Percentiles rank a stretch among this genome's conserved stretches.
phyloP scores from a whole-genome alignment of 208 protist species.

The Endotrypanum monterogeii region DNA sequence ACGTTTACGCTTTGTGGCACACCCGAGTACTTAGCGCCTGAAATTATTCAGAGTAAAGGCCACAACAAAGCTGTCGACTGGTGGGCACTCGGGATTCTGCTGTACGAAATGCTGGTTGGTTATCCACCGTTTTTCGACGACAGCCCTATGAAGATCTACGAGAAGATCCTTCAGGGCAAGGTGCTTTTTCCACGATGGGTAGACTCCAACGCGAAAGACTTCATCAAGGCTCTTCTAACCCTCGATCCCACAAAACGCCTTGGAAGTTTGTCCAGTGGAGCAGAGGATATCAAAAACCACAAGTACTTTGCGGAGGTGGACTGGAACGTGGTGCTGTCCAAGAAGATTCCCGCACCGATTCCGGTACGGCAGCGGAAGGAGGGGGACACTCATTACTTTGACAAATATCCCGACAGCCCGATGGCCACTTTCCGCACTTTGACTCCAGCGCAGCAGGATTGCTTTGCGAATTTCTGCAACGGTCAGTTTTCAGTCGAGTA shows the following conservation, averaged over 20 bases:
- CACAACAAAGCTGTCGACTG: conserved; percentile 87
- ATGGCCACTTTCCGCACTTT: conserved; percentile 71
- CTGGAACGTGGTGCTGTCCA: conserved; percentile 88
- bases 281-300: conserved; percentile 96
- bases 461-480: conserved; percentile 90
- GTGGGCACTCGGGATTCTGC: conserved; percentile 91
- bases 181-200: conserved; percentile 88
- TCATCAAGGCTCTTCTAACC: conserved; percentile 83
- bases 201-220: conserved; percentile 75
- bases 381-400: conserved; percentile 90
- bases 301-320: conserved; percentile 96
- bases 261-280: conserved; percentile 89
- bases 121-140: conserved; percentile 93
- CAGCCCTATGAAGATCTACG: conserved; percentile 91
- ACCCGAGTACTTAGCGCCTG: conserved; percentile 86
- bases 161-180: conserved; percentile 88
- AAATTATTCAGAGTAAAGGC: conserved; percentile 88
- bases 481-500: conserved; percentile 79
- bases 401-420: conserved; percentile 90
- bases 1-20: conserved; percentile 88
- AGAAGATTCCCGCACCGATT: conserved; percentile 85
- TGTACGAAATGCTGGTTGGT: conserved; percentile 92
- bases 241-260: conserved; percentile 86
- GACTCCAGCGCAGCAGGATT: conserved; percentile 79
- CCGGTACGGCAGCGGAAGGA: conserved; percentile 76